Base-by-base conservation (phyloP, 2,329 filamentous ascomycete species). In the Arthrobotrys musiformis region DNA sequence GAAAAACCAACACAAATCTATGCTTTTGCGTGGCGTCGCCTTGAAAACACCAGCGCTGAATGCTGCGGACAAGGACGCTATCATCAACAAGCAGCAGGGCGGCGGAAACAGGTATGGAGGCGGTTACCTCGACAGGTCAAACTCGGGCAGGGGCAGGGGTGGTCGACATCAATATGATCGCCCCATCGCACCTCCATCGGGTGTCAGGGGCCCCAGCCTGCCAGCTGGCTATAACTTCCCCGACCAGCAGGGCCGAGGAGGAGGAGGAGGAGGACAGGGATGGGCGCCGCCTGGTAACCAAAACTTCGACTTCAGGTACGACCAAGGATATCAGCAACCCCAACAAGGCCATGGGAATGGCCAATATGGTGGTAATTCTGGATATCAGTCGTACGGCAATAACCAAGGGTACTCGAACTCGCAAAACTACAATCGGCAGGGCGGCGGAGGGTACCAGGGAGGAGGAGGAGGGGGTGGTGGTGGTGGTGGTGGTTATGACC, bases 21-120 rank as follows among this genome's bases (percentile, higher is more conserved):
- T 97, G 92, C 88, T 99, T 13, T 87, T 99, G 37, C 90, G 93
- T 1, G 95, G 95, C 11, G 90, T 94, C 42, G 90, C 91, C 80
- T 87, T 94, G 70, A 89, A 92, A 3, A 85, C 87, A 1, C 89
- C 92, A 1, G 91, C 89, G 8, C 88, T 99, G 0, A 91, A 92
- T 70, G 87, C 89, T 35, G 88, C 88, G 73, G 94, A 97, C 81
- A 89, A 94, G 66, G 91, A 94, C 79, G 87, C 88, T 6, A 88
- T 94, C 48, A 89, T 90, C 82, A 87, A 88, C 64, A 90, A 91
- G 82, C 86, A 90, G 35, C 86, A 88, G 67, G 87, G 88, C 76
- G 86, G 87, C 22, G 90, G 92, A n/a, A 88, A 93, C 64, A 88
- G 87, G 56, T 89, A 89, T 81, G 91, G 92, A 52, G 83, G 84